Evolutionary conservation across 2,329 filamentous ascomycete species (phyloP).

Genomic region (Fusarium metavorans): DNA sequence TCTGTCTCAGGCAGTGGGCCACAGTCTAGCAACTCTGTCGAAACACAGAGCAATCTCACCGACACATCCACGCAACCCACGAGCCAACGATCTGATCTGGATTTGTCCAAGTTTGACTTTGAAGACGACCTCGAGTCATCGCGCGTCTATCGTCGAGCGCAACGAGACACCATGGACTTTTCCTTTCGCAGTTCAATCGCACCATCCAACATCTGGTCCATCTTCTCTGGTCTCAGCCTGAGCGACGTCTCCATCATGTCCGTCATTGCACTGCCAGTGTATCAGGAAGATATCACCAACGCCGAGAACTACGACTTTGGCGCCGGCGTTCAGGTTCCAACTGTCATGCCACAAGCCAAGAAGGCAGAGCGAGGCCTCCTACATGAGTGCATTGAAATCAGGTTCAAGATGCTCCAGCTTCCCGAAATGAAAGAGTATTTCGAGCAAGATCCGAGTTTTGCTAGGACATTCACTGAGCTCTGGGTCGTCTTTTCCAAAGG

Average conservation of each 20-base stretch:
- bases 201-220: background rate
- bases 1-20: background rate
- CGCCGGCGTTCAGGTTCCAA: background rate
- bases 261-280: conserved; percentile 11
- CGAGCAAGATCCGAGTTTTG: background rate
- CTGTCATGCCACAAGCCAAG: background rate
- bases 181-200: conserved; percentile 16
- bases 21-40: background rate
- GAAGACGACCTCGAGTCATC: conserved; percentile 11
- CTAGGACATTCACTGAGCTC: background rate
- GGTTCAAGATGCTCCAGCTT: conserved; percentile 1
- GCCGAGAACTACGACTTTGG: conserved; percentile 19
- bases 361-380: background rate
- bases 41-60: background rate
- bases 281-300: conserved; percentile 13
- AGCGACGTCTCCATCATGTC: conserved; percentile 10
- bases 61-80: background rate
- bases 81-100: background rate
- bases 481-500: background rate
- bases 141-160: conserved; percentile 14
- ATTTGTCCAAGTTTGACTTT: conserved; percentile 6
- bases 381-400: background rate
- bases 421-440: background rate
- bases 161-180: conserved; percentile 18
- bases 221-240: conserved; percentile 14